Base-by-base conservation (phyloP, 305 asterid genomes). In the Withania somnifera region DNA sequence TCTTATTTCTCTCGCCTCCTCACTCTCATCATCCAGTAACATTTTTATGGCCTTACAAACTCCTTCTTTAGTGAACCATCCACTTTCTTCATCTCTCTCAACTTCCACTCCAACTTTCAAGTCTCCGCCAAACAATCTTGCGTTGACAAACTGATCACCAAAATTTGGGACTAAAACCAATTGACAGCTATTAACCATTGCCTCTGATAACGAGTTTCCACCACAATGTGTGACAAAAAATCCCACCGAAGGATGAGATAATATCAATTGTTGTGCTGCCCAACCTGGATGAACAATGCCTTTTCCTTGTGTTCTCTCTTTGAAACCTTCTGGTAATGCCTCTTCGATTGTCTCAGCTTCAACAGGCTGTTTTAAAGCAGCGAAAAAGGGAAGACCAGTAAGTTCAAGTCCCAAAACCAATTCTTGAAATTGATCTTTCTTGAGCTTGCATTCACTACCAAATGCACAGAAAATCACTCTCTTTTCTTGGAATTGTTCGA, bases 191-290 rank as follows among this genome's bases (percentile, higher is more conserved):
- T 57, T 92, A 79, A 87, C 88, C 88, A 95, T 40, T 0, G 86
- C 96, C 84, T 95, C 98, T 0, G 90, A 90, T 32, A 92, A 42
- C 0, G 97, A 94, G 1, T 92, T 97, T 57, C 88, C 89, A 1
- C 97, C 94, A 13, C 98, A 89, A 14, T 94, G 98, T 0, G 93
- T 94, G 0, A 94, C 91, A n/a, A 94, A 93, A 68, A 94, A 93
- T 17, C 98, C 97, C 7, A 93, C 86, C 0, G 93, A 86, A 8
- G 95, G 90, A 79, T 93, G 98, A 0, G 88, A 42, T 40, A 93
- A 14, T 10, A 94, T 91, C 88, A 85, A 32, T n/a, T 89, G 93
- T n/a, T 93, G 98, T 47, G 88, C 95, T 7, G 88, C 93, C 98
- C 98, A 94, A 14, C 88, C 88, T 2, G 91, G 91, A 19, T 84